Percentiles rank a stretch among this genome's conserved stretches.
phyloP scores from a whole-genome alignment of 1,139 yeast genomes.

The Geotrichum candidum region DNA sequence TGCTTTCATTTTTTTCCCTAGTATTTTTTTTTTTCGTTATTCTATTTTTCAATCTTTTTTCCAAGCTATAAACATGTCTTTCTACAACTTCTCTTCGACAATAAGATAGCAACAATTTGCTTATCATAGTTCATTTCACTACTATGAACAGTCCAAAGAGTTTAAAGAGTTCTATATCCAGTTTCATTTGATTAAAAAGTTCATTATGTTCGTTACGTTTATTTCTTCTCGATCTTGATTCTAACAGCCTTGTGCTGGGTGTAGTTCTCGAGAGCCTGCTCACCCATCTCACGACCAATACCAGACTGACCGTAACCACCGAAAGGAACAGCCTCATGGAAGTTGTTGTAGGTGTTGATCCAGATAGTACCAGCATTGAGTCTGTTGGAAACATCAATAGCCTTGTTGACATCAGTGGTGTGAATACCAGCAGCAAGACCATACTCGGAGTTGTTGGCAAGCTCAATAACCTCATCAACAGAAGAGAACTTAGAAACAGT shows the following conservation, averaged over 20 bases:
- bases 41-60: no score
- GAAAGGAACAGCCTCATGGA: conserved; percentile 69
- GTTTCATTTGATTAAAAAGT: neutral
- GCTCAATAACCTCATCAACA: conserved; percentile 57
- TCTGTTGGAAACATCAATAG: conserved; percentile 56
- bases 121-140: no score
- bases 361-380: conserved; percentile 77
- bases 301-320: conserved; percentile 89
- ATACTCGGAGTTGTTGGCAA: conserved; percentile 65
- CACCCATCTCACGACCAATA: conserved; percentile 89
- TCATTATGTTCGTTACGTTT: neutral
- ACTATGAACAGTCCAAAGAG: no score
- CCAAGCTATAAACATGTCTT: no score
- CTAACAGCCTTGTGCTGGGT: conserved; percentile 71
- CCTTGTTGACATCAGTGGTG: conserved; percentile 54
- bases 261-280: conserved; percentile 70
- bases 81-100: no score
- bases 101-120: no score
- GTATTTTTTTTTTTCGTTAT: no score
- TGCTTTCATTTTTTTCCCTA: no score
- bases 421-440: conserved; percentile 84
- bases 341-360: conserved; percentile 77
- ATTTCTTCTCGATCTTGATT: conserved; percentile 17
- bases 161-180: no score
- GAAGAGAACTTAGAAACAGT: conserved; percentile 63